Conservation (phyloP, 257 asterid species). For the Solanum chiquidenum region DNA sequence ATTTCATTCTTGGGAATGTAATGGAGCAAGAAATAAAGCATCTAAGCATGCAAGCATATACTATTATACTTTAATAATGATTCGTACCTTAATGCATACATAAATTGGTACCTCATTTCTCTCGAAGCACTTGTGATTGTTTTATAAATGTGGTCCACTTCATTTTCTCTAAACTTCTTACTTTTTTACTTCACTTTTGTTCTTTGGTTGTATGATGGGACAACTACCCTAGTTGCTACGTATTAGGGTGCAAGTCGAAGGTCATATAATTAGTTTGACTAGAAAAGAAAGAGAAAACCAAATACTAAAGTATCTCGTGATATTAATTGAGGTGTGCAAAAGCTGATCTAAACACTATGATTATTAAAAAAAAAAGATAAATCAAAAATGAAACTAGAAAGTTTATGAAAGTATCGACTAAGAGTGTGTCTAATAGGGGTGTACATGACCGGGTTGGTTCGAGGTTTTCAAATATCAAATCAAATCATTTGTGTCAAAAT, state of each 20-base stretch:
- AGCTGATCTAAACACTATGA: not conserved
- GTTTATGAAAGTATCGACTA: too few species aligned
- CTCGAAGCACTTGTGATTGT: not conserved
- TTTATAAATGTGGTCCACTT: not conserved
- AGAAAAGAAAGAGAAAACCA: not conserved
- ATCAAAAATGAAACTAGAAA: too few species aligned
- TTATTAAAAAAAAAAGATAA: too few species aligned
- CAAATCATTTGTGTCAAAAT: too few species aligned
- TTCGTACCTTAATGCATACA: not conserved
- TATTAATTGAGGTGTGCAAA: not conserved
- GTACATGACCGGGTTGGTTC: too few species aligned
- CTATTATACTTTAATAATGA: not conserved
- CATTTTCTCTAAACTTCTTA: not conserved
- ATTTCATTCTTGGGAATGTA: not conserved
- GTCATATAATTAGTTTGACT: not conserved
- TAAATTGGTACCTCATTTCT: not conserved
- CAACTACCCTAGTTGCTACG: not conserved
- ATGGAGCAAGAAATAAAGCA: not conserved
- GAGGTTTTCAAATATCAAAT: too few species aligned
- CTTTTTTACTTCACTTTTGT: not conserved
- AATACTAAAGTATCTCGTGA: not conserved
- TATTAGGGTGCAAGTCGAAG: not conserved
- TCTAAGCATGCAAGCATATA: not conserved
- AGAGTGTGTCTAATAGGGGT: too few species aligned
- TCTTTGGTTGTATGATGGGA: not conserved